Evolutionary conservation across 371 early-diverging fungal species (phyloP), one percentile per base, ranked within the genome.

Genomic region (Mucor saturninus): DNA sequence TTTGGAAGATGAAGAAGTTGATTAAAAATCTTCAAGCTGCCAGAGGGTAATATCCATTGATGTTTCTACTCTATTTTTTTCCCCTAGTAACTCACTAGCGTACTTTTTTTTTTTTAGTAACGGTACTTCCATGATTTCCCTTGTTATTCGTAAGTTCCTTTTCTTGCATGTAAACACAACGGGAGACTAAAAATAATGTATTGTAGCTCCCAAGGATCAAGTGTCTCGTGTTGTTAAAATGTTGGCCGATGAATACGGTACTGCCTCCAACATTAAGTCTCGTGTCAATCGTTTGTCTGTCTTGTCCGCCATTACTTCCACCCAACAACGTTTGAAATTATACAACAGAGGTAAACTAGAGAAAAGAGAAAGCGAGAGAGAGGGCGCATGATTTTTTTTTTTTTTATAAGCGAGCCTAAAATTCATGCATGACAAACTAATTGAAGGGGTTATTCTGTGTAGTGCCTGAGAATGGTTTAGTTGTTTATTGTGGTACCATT

Each of bases 191-290:
- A 14, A 2, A 5, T 26, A 5, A 13, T 50, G 46, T 15, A 3
- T 21, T 32, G 9, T 64, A 84, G 84, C 92, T 69, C 97, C 99
- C 72, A 85, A 92, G 80, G 94, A 95, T 81, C 99, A 99, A 77
- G 90, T 99, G 59, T 86, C 97, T 7, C 91, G 91, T 68, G 89
- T 92, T 9, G 83, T 88, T 35, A 95, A 93, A 75, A 98, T 99
- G 98, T 88, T 99, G 80, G 94, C 98, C 28, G 99, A 97, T 76
- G 99, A 99, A 89, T 97, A 97, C 75, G 99, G 99, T 61, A 99
- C 99, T 30, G 99, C 99, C 15, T 97, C 99, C 72, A 99, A 99
- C 87, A 99, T 99, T 80, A 99, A 99, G 82, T 95, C 95, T 59
- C 94, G 99, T 64, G 99, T 99, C 54, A 99, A 99, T 84, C 87